phyloP scores from a whole-genome alignment of 352 stramenopile species.

The Globisporangium barbulae region DNA sequence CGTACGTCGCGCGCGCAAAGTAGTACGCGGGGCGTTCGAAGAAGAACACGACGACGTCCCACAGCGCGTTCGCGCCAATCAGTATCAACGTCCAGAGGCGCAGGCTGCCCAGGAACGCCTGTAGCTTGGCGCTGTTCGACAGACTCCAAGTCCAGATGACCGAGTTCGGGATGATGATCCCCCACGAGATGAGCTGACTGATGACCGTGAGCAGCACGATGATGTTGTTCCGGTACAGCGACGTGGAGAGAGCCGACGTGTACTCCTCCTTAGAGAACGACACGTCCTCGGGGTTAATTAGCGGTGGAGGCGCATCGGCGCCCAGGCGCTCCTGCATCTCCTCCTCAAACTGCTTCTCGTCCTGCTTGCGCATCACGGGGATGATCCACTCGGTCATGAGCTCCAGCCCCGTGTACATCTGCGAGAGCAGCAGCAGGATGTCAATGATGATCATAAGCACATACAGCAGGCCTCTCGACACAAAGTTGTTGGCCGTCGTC shows the following conservation, averaged over 20 bases:
- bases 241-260: constrained; percentile 23
- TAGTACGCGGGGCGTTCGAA: constrained; percentile 32
- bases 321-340: not conserved
- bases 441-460: constrained; percentile 24
- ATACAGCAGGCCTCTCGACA: constrained; percentile 22
- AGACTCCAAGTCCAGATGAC: constrained; percentile 41
- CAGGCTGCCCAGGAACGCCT: constrained; percentile 37
- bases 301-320: not conserved
- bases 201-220: constrained; percentile 27
- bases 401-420: constrained; percentile 23
- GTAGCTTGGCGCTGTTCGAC: constrained; percentile 27
- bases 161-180: constrained; percentile 48
- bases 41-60: constrained; percentile 27
- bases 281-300: not conserved
- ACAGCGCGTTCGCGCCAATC: constrained; percentile 28
- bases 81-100: constrained; percentile 37
- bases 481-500: constrained; percentile 22
- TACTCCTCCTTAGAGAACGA: constrained; percentile 16
- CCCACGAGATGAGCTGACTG: constrained; percentile 41
- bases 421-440: constrained; percentile 17
- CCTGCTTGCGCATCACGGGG: constrained; percentile 18
- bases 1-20: constrained; percentile 19
- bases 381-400: constrained; percentile 18
- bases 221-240: constrained; percentile 36
- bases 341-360: constrained; percentile 9